phyloP scores from a whole-genome alignment of 2,329 filamentous ascomycete species.

The Aureobasidium sp. region DNA sequence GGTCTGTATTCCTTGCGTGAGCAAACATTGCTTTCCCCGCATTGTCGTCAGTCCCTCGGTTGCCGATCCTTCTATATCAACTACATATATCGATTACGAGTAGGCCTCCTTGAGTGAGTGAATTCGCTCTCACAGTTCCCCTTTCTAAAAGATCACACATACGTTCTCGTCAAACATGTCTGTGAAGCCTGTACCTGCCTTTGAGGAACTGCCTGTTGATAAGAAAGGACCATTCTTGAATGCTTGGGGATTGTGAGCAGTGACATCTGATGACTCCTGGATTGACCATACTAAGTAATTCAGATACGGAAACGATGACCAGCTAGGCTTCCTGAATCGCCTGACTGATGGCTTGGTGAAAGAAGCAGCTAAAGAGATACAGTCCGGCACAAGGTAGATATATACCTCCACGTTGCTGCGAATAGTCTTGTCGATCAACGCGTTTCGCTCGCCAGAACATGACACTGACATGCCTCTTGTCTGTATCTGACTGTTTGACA shows the following conservation, averaged over 20 bases:
- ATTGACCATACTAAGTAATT: slow-evolving; percentile 30
- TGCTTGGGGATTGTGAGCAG: slow-evolving; percentile 31
- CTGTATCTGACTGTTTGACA: slow-evolving; percentile 20
- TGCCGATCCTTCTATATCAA: background rate
- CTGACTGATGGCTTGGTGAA: slow-evolving; percentile 50
- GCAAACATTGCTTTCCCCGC: slow-evolving; percentile 11
- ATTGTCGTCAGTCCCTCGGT: slow-evolving; percentile 5
- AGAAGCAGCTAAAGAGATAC: slow-evolving; percentile 41
- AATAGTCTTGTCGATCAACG: background rate
- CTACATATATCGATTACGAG: background rate
- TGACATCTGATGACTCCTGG: background rate
- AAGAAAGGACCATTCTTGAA: slow-evolving; percentile 41
- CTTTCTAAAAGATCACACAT: background rate
- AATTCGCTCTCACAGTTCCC: too few relatives aligned
- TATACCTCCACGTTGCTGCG: background rate
- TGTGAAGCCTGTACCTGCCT: slow-evolving; percentile 34
- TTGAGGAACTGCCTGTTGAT: slow-evolving; percentile 43
- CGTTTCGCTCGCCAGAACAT: background rate
- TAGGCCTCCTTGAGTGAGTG: background rate
- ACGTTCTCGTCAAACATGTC: background rate
- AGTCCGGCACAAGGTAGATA: slow-evolving; percentile 39
- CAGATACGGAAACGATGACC: slow-evolving; percentile 49
- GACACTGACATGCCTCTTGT: background rate
- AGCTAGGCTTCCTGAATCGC: slow-evolving; percentile 55
- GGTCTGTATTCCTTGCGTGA: background rate